These are phyloP conservation scores for Singerocomus inundabilis DNA, from an alignment of 1,284 basidiomycete genomes.

Conservation along the genomic window DNA sequence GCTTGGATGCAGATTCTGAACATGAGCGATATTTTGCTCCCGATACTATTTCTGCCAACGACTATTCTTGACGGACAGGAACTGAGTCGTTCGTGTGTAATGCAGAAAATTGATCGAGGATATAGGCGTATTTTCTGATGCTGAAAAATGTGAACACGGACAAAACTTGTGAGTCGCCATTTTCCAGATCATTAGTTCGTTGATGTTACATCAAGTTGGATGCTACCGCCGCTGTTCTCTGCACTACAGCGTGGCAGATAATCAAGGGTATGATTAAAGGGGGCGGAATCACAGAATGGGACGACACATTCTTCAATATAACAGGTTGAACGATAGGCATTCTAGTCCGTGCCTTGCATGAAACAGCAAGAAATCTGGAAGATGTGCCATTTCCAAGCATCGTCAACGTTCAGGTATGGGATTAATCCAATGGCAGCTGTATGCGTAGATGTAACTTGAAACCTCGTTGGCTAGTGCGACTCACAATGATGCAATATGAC, in stretches of 20 bases:
- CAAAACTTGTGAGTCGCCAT: constrained; percentile 33
- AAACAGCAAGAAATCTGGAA: constrained; percentile 37
- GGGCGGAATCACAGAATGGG: constrained; percentile 37
- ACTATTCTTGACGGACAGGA: constrained; percentile 44
- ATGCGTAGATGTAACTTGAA: neutral
- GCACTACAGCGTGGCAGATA: constrained; percentile 44
- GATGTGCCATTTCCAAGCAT: constrained; percentile 44
- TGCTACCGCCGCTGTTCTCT: constrained; percentile 39
- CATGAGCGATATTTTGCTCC: constrained; percentile 43
- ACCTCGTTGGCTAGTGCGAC: neutral
- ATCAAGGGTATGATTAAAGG: constrained; percentile 49
- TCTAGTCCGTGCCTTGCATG: constrained; percentile 46
- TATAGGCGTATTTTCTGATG: constrained; percentile 41
- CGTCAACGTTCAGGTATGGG: constrained; percentile 46
- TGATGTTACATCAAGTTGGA: constrained; percentile 36
- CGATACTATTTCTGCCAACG: constrained; percentile 44
- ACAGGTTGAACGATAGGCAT: constrained; percentile 35
- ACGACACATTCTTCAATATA: constrained; percentile 26
- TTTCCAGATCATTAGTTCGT: neutral
- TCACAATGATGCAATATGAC: constrained; percentile 1
- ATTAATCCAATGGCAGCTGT: neutral
- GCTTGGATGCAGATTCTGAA: constrained; percentile 48
- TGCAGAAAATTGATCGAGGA: constrained; percentile 51
- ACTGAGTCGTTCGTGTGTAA: constrained; percentile 52
- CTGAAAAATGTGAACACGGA: constrained; percentile 44